A percentile compares a stretch with the other conserved stretches of the same genome.
These are phyloP conservation scores for Leccinum subgranulosum DNA, from an alignment of 768 basidiomycete species.

Conservation along the genomic window DNA sequence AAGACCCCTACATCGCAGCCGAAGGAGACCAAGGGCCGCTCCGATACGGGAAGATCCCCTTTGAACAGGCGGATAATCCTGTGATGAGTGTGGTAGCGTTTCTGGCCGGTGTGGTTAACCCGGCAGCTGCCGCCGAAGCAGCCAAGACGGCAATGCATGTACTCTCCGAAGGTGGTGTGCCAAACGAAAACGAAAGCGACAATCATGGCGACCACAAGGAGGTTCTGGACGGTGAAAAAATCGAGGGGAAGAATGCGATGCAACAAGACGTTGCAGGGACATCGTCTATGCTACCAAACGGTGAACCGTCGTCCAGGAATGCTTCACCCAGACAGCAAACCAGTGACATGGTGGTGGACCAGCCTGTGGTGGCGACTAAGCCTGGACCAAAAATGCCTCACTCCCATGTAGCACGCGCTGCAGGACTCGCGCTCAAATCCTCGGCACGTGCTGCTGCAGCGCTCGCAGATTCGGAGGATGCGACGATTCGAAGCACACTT, in stretches of 20 bases:
- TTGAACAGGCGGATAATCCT: constrained; percentile 94
- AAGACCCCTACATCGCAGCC: constrained; percentile 84
- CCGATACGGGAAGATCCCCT: constrained; percentile 77
- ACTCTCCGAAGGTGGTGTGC: constrained; percentile 60
- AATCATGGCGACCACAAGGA: constrained; percentile 31
- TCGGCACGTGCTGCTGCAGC: constrained; percentile 81
- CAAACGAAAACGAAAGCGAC: constrained; percentile 31
- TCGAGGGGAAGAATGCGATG: constrained; percentile 40
- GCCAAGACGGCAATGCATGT: constrained; percentile 88
- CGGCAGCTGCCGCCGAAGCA: constrained; percentile 88
- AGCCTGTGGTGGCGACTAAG: constrained; percentile 27
- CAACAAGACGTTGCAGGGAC: constrained; percentile 28
- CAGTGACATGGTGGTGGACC: constrained; percentile 52
- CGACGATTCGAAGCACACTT: constrained; percentile 73
- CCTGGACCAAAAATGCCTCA: constrained; percentile 48
- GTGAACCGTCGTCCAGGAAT: constrained; percentile 15
- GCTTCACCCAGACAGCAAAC: constrained; percentile 16
- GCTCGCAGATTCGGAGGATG: constrained; percentile 81
- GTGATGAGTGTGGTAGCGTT: constrained; percentile 99
- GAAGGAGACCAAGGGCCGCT: constrained; percentile 76
- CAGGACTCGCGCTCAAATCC: constrained; percentile 82
- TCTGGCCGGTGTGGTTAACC: constrained; percentile 87
- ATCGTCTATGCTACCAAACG: constrained; percentile 4
- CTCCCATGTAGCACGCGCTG: constrained; percentile 77
- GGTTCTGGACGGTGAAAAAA: constrained; percentile 35